Evolutionary conservation across 2,329 filamentous ascomycete genomes (phyloP), one percentile per base, ranked within the genome.

Genomic region (Trichoderma sp.): DNA sequence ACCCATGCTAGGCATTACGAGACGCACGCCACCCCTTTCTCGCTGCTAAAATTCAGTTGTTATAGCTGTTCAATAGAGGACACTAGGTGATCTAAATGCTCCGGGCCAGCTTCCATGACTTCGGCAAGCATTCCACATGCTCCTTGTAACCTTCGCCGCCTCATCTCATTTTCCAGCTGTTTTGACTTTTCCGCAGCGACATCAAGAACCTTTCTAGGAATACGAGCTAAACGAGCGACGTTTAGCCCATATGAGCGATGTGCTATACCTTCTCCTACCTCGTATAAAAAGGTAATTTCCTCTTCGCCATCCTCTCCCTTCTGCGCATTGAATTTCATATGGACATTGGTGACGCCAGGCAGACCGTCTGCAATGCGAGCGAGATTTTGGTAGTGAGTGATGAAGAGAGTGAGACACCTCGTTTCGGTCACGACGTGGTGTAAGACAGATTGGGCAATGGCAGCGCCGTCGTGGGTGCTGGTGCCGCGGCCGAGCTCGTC

Each of bases 401-500:
- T 97, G 83, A 99, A 99, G 53, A 99, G 85, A 6, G 93, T 97
- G 58, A 97, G 84, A 71, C 93, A 93, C 65, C 86, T 85, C 0
- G 90, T 86, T 19, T 94, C 87, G 29, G 89, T 85, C 31, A 96
- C 91, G 71, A 98, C 88, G 76, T 96, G 90, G 70, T 95, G 89
- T 6, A 99, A 85, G 5, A 99, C 96, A 29, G 94, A 92, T 75
- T 97, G 91, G 1, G 96, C 96, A 75, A 99, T 98, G 68, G 96
- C 96, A 5, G 97, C 94, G 67, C 96, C 96, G 79, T 99, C 96
- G 78, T 98, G 94, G 11, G 96, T 99, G 73, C 90, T 93, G 0
- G 96, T 99, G 63, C 96, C 96, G 67, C 96, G 88, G 40, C 96
- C 96, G 2, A 99, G 86, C 83, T 99, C 96, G 81, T 99, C 96